Base-by-base conservation (phyloP, 805 yeast species). In the Candida patagonica region DNA sequence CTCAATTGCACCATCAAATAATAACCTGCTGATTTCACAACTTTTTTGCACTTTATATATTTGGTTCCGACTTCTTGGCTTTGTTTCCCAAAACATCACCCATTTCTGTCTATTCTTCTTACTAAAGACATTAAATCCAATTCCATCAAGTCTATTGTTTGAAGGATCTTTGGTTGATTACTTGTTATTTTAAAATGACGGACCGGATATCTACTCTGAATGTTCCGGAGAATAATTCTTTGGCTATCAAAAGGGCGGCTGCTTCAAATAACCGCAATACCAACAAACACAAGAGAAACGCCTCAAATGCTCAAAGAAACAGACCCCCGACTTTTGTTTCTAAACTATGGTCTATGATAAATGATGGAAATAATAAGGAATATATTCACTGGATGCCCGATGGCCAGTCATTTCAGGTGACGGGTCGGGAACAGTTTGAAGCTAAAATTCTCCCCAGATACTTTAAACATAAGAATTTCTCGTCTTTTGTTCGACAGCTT, bases 321-420 rank as follows among this genome's bases (percentile, higher is more conserved):
- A 46, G 86, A 39, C 94, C 97, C 1, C 94, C 95, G 0, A 25
- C 36, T 23, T 92, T 92, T 63, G 95, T 92, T 7, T 76, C 79
- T 68, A 92, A 92, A 60, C 65, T 92, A 15, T 89, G 98, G 98
- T 73, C 79, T 26, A 92, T 92, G 96, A 87, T 92, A 6, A 88
- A 88, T 57, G 96, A 89, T 56, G 66, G 75, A 1, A 53, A 61
- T 0, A 89, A 88, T 59, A 58, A 70, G 13, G 71, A 79, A 33
- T 76, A 76, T 51, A 89, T 92, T 35, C 67, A 77, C 27, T 92
- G 98, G 98, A 67, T 76, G 52, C 72, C 76, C 1, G 88, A 84
- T 59, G 98, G 98, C 2, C 70, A 76, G 48, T 74, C 92, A 3
- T 87, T 92, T 57, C 79, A 82, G 50, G 95, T 92, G 6, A 71